A percentile compares a stretch with the other conserved stretches of the same genome.
Evolutionary conservation across 2,329 filamentous ascomycete genomes (phyloP).

Genomic region (Myotisia sp.): DNA sequence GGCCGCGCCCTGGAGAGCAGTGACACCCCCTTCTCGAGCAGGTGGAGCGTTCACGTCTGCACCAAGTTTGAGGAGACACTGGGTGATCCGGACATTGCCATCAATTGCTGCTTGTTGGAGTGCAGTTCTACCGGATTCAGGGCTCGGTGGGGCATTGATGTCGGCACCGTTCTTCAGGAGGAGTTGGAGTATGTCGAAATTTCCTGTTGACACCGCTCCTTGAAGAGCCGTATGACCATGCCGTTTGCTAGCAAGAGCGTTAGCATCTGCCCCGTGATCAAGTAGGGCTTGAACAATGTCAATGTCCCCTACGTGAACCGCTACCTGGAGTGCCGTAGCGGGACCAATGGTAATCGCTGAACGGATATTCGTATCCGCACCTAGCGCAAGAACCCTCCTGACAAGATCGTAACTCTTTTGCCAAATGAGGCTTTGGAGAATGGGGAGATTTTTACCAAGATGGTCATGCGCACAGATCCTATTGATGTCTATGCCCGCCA

Average conservation of each 20-base stretch:
- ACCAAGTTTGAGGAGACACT: slow-evolving; percentile 6
- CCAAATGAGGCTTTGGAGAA: too few relatives aligned
- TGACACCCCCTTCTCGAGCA: not conserved
- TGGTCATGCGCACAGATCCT: too few relatives aligned
- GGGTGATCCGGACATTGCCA: not conserved
- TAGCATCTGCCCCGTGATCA: not conserved
- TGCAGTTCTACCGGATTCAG: not conserved
- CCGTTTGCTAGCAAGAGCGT: not conserved
- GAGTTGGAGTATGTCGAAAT: not conserved
- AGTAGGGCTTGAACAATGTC: not conserved
- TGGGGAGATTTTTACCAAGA: too few relatives aligned
- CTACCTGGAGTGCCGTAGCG: slow-evolving; percentile 1
- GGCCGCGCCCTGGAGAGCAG: slow-evolving; percentile 5
- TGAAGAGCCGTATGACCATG: slow-evolving; percentile 1
- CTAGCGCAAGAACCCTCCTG: too few relatives aligned
- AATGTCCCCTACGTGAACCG: not conserved
- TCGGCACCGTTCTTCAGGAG: slow-evolving; percentile 22
- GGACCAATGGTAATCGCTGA: too few relatives aligned
- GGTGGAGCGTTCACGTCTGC: slow-evolving; percentile 5
- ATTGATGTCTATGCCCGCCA: too few relatives aligned
- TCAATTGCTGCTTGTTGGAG: slow-evolving; percentile 4
- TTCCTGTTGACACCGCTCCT: not conserved
- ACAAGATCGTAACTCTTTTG: too few relatives aligned
- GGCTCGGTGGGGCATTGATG: slow-evolving; percentile 12
- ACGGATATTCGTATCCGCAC: too few relatives aligned